Conservation (phyloP, 1,284 basidiomycete species). For the Schizophyllum amplum region DNA sequence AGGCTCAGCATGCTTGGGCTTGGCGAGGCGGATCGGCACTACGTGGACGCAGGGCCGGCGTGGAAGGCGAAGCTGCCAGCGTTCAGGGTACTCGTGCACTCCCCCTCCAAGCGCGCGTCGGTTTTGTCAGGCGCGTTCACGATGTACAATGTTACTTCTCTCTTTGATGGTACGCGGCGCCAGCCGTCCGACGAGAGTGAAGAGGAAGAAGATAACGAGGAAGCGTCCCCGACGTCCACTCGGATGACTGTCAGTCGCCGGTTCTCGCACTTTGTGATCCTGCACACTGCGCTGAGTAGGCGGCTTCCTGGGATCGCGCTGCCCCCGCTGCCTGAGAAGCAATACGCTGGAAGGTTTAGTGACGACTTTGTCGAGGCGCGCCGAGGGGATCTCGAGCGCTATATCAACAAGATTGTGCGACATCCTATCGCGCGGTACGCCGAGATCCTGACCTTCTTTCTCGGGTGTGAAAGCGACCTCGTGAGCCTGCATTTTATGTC, state of each 20-base stretch:
- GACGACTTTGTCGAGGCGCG: constrained; percentile 78
- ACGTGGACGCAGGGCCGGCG: constrained; percentile 61
- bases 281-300: constrained; percentile 61
- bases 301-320: constrained; percentile 69
- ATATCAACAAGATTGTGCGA: constrained; percentile 61
- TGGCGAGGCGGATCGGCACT: constrained; percentile 60
- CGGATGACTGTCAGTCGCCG: constrained; percentile 70
- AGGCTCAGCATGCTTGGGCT: constrained; percentile 28
- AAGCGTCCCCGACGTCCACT: constrained; percentile 21
- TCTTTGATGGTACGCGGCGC: constrained; percentile 38
- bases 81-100: constrained; percentile 72
- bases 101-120: constrained; percentile 64
- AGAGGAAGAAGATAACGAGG: constrained; percentile 16
- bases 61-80: constrained; percentile 69
- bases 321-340: constrained; percentile 77
- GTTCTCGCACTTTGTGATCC: constrained; percentile 77
- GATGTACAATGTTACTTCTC: constrained; percentile 68
- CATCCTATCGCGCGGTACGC: constrained; percentile 75
- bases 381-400: constrained; percentile 72
- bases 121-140: constrained; percentile 67
- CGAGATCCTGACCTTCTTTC: constrained; percentile 76
- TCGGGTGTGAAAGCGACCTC: constrained; percentile 63
- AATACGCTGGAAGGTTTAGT: constrained; percentile 73
- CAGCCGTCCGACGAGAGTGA: neutral
- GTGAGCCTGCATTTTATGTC: constrained; percentile 32